Percentiles rank a stretch among this genome's conserved stretches.
Conservation (phyloP, 805 yeast genomes). For the Pichia phayaonensis region DNA sequence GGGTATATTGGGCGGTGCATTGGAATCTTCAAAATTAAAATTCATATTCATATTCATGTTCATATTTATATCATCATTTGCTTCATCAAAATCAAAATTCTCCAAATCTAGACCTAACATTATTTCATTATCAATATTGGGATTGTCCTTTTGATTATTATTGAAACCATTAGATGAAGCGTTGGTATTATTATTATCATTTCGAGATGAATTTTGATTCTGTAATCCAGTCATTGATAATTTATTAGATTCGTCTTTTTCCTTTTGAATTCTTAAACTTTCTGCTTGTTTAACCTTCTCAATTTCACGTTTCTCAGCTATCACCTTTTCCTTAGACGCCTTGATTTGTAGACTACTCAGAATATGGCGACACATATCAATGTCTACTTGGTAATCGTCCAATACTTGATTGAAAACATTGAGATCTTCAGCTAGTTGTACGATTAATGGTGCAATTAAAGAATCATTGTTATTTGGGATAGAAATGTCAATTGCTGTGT, state of each 20-base stretch:
- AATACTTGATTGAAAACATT: slow-evolving; percentile 24
- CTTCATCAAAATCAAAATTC: slow-evolving; percentile 19
- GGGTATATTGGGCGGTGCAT: background rate
- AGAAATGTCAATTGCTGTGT: slow-evolving; percentile 19
- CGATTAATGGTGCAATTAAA: slow-evolving; percentile 20
- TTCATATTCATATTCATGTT: background rate
- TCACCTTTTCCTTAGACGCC: slow-evolving; percentile 21
- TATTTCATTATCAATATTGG: slow-evolving; percentile 12
- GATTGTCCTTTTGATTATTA: background rate
- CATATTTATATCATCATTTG: background rate
- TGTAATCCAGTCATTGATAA: background rate
- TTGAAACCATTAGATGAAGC: no score
- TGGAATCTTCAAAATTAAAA: slow-evolving; percentile 1
- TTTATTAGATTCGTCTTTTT: background rate
- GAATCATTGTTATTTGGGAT: slow-evolving; percentile 26
- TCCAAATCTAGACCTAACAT: slow-evolving; percentile 25
- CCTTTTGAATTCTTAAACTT: background rate
- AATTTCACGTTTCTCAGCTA: slow-evolving; percentile 17
- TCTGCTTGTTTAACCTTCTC: background rate
- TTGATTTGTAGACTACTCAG: slow-evolving; percentile 23
- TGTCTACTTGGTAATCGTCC: slow-evolving; percentile 23
- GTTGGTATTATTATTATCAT: no score
- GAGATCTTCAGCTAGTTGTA: slow-evolving; percentile 20
- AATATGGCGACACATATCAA: slow-evolving; percentile 24
- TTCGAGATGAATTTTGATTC: background rate